Base-by-base conservation (phyloP, 306 rosid species). In the Echinosophora koreensis region DNA sequence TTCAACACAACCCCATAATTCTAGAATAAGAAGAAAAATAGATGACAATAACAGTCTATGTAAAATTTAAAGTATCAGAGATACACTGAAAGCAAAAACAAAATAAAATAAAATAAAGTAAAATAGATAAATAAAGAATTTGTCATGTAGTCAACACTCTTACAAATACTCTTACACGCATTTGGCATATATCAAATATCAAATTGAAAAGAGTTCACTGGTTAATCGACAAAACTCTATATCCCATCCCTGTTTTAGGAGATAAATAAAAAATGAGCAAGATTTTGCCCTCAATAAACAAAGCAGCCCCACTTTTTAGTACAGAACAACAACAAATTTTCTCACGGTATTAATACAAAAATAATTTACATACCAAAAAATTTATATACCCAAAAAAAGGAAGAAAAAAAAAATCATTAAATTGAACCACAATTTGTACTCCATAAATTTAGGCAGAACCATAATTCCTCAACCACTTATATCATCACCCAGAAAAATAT, bases 201-300 rank as follows among this genome's bases (percentile, higher is more conserved):
- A 47, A 15, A 77, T 56, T 55, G 78, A 32, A 66, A 50, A 71
- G 32, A 55, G 35, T 50, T 72, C 52, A 42, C 52, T 27, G 60
- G 50, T 49, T 77, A 54, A 77, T 64, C 18, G 2, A 27, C 41
- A 22, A 54, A 18, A 5, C 61, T 66, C 54, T 15, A 69, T 17
- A 55, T 63, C 60, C 62, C 72, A 49, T 12, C 41, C 66, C 54
- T 55, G 14, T 49, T 77, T 69, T 35, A 8, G 38, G 46, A 58
- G 8, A n/a, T 71, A 15, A 15, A 54, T 32, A 51, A 15, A 28
- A 42, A 32, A 10, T 17, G 16, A 12, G 28, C 22, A 32, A n/a
- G 57, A 80, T 54, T 22, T 37, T 69, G 58, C 66, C 63, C 55
- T 35, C 0, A 52, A 38, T 0, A 34, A n/a, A 17, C 37, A 27